These are phyloP conservation scores for Ophiostoma himal-ulmi DNA, from an alignment of 2,329 filamentous ascomycete species.

Conservation along the genomic window DNA sequence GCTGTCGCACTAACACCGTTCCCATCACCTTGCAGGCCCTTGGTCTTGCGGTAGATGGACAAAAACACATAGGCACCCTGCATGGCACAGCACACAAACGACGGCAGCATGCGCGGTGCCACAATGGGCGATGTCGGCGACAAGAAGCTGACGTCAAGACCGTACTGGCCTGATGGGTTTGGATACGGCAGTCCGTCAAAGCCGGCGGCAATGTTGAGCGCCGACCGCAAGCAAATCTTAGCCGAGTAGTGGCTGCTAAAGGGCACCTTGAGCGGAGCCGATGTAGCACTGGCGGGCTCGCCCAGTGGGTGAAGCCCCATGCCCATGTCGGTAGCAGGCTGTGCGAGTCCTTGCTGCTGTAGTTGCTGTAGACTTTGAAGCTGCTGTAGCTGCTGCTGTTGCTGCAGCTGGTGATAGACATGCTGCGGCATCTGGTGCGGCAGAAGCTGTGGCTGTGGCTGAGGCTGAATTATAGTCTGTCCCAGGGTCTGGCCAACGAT, in stretches of 20 bases:
- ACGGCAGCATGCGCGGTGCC: conserved; percentile 42
- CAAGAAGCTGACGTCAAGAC: conserved; percentile 33
- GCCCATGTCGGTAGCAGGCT: not conserved
- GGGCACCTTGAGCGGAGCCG: conserved; percentile 28
- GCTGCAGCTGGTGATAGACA: not conserved
- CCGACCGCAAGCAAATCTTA: conserved; percentile 45
- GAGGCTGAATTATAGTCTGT: no score
- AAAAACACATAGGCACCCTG: conserved; percentile 42
- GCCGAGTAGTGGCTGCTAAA: conserved; percentile 44
- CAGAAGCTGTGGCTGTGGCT: not conserved
- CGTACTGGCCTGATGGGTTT: conserved; percentile 35
- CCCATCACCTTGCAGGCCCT: conserved; percentile 32
- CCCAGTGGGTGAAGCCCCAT: not conserved
- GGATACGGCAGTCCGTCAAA: conserved; percentile 45
- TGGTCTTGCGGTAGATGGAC: conserved; percentile 40
- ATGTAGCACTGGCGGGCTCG: not conserved
- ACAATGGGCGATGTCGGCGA: conserved; percentile 36
- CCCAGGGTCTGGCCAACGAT: not conserved
- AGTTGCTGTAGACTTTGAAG: not conserved
- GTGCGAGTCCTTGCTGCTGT: not conserved
- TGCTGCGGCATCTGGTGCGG: conserved; percentile 8
- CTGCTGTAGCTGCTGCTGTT: conserved; percentile 7
- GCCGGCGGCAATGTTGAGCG: conserved; percentile 42
- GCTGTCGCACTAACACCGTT: conserved; percentile 17
- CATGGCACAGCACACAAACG: conserved; percentile 43